Percentiles rank a stretch among this genome's conserved stretches.
These are phyloP conservation scores for Rubia peregrina DNA, from an alignment of 305 asterid species.

Conservation along the genomic window DNA sequence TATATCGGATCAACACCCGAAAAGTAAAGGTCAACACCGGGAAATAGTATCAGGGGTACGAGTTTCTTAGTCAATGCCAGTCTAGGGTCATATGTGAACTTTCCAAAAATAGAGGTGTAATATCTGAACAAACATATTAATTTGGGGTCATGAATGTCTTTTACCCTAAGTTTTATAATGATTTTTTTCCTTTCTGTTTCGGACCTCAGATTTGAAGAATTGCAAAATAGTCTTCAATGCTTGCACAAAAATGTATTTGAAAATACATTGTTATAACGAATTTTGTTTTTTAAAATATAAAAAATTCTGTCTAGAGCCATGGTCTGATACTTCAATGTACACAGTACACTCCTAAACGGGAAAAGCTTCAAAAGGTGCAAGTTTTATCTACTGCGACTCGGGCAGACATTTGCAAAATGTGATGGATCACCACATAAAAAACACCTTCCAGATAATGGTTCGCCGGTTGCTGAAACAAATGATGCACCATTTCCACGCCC, in stretches of 20 bases:
- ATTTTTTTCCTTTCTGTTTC: too few species aligned
- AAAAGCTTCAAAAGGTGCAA: neutral
- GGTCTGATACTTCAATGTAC: neutral
- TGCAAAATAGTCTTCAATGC: neutral
- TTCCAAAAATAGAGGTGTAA: too few species aligned
- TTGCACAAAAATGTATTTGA: neutral
- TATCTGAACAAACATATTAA: too few species aligned
- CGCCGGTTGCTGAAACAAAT: conserved; percentile 86
- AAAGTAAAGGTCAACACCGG: too few species aligned
- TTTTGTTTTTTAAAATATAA: too few species aligned
- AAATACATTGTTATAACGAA: too few species aligned
- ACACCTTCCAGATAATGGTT: conserved; percentile 76
- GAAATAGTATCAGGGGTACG: too few species aligned
- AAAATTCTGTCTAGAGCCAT: neutral
- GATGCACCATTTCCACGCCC: conserved; percentile 31
- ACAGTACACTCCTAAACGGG: neutral
- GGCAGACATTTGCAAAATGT: conserved; percentile 81
- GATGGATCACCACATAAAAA: conserved; percentile 89
- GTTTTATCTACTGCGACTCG: conserved; percentile 43
- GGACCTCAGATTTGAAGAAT: neutral
- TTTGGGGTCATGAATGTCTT: too few species aligned
- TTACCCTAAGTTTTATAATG: too few species aligned
- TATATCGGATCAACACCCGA: too few species aligned
- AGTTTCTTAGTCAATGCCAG: too few species aligned
- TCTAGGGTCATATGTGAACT: too few species aligned